Evolutionary conservation across 192 early-diverging fungal genomes (phyloP).

Genomic region (Podila clonocystis): DNA sequence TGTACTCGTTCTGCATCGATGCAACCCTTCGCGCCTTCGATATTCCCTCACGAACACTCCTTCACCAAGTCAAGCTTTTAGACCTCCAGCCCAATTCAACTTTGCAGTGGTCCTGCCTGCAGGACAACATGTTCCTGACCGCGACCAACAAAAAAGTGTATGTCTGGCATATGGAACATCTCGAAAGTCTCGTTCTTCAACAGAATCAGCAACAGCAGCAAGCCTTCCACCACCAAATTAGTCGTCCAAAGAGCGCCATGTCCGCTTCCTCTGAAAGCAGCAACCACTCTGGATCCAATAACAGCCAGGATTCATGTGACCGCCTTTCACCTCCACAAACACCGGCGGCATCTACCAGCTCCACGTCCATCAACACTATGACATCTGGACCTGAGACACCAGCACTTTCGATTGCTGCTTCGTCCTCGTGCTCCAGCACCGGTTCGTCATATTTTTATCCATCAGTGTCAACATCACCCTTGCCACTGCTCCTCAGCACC

Average conservation of each 20-base stretch:
- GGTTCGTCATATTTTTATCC: slow-evolving; percentile 6
- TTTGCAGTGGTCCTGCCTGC: slow-evolving; percentile 34
- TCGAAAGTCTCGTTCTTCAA: slow-evolving; percentile 22
- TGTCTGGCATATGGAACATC: slow-evolving; percentile 42
- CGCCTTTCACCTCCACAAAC: not conserved
- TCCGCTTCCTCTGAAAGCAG: not conserved
- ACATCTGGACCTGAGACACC: slow-evolving; percentile 16
- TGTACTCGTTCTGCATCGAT: slow-evolving; percentile 43
- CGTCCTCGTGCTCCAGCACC: not conserved
- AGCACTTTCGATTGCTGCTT: not conserved
- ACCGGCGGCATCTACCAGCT: not conserved
- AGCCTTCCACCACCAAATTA: not conserved
- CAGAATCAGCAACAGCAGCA: slow-evolving; percentile 13
- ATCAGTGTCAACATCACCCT: not conserved
- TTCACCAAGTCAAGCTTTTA: slow-evolving; percentile 43
- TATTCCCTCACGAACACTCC: slow-evolving; percentile 27
- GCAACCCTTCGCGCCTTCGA: slow-evolving; percentile 39
- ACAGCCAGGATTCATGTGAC: not conserved
- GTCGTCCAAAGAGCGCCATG: not conserved
- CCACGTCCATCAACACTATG: slow-evolving; percentile 3
- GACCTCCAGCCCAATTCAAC: slow-evolving; percentile 23
- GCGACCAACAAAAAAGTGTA: slow-evolving; percentile 45
- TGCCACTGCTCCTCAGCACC: not conserved
- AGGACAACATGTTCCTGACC: slow-evolving; percentile 25
- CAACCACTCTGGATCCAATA: not conserved